A percentile compares a stretch with the other conserved stretches of the same genome.
Conservation (phyloP, 345 rosid species). For the Moringa oleifera region DNA sequence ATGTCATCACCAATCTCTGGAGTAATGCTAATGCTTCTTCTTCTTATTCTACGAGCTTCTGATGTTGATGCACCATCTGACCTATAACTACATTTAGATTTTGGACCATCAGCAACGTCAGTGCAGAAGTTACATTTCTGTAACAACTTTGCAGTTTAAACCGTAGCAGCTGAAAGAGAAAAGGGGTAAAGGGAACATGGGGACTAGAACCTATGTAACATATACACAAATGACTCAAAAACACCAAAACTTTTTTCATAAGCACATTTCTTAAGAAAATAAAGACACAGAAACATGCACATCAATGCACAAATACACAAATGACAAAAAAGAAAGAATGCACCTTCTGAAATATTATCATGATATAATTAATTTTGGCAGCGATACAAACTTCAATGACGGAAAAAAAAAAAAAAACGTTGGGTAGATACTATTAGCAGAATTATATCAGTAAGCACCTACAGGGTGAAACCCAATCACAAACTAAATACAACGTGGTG, state of each 20-base stretch:
- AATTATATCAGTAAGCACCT: no score
- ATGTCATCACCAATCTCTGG: constrained; percentile 99
- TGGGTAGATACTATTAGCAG: no score
- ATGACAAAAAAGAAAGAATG: no score
- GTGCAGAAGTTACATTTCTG: not conserved
- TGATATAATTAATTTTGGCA: no score
- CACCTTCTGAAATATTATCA: not conserved
- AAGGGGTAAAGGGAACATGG: not conserved
- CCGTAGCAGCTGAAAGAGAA: not conserved
- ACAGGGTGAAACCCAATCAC: no score
- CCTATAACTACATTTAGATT: constrained; percentile 37
- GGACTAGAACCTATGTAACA: no score
- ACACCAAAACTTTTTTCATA: not conserved
- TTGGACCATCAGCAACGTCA: constrained; percentile 11
- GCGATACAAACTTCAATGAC: not conserved
- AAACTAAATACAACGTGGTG: no score
- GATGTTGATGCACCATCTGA: constrained; percentile 76
- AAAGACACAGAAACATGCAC: not conserved
- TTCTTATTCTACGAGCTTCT: constrained; percentile 82
- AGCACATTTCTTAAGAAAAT: not conserved
- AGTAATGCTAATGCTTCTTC: constrained; percentile 98
- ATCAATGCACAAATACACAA: not conserved
- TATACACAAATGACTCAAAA: not conserved
- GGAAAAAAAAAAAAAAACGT: no score
- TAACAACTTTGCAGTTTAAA: not conserved